These are phyloP conservation scores for Domatiomyces catenatus DNA, from an alignment of 2,329 filamentous ascomycete genomes.

Conservation along the genomic window DNA sequence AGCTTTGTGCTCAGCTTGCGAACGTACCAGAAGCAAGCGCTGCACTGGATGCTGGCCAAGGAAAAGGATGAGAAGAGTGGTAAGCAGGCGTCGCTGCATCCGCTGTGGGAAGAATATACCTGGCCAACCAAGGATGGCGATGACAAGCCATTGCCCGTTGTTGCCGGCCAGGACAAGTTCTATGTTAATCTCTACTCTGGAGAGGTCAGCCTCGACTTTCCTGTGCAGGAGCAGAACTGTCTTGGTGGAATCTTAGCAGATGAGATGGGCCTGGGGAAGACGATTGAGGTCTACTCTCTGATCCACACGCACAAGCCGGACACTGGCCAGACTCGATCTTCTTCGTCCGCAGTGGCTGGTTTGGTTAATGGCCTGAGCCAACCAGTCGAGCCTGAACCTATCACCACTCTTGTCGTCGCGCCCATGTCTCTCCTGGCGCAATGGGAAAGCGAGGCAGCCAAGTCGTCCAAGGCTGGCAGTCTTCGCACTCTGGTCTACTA, in stretches of 20 bases:
- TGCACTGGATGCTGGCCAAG: slow-evolving; percentile 93
- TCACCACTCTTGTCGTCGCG: slow-evolving; percentile 86
- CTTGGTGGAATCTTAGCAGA: slow-evolving; percentile 86
- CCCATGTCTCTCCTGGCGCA: slow-evolving; percentile 94
- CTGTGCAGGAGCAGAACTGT: slow-evolving; percentile 85
- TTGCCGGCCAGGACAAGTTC: slow-evolving; percentile 57
- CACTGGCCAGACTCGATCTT: slow-evolving; percentile 18
- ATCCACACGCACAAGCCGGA: slow-evolving; percentile 68
- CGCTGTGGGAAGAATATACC: slow-evolving; percentile 86
- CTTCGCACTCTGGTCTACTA: slow-evolving; percentile 84
- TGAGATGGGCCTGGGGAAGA: slow-evolving; percentile 95
- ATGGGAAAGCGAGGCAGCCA: slow-evolving; percentile 90
- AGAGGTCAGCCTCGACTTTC: slow-evolving; percentile 81
- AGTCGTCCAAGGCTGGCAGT: slow-evolving; percentile 70
- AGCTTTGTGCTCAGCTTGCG: slow-evolving; percentile 72
- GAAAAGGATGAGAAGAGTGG: slow-evolving; percentile 63
- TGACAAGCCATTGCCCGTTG: slow-evolving; percentile 53
- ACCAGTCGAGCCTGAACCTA: slow-evolving; percentile 54
- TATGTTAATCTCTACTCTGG: slow-evolving; percentile 97
- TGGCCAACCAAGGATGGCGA: slow-evolving; percentile 85
- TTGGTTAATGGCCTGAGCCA: slow-evolving; percentile 49
- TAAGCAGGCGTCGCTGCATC: slow-evolving; percentile 76
- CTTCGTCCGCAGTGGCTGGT: slow-evolving; percentile 23
- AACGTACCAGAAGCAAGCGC: slow-evolving; percentile 86
- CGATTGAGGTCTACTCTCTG: slow-evolving; percentile 93